phyloP scores from a whole-genome alignment of 2,329 filamentous ascomycete genomes.

The Colletotrichum nymphaeae region DNA sequence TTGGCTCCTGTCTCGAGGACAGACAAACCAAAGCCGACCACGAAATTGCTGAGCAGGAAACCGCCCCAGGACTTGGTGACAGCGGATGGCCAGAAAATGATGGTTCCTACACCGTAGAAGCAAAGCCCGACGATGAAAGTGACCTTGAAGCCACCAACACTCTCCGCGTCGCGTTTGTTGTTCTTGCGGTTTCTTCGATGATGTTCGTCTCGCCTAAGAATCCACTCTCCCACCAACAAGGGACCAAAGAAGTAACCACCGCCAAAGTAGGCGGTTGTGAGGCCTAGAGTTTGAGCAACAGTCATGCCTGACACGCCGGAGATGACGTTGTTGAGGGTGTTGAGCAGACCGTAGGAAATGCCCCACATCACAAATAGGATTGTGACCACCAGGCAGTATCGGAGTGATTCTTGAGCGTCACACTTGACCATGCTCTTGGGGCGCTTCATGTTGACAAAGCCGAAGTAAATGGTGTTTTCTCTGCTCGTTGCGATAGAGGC shows the following conservation, averaged over 20 bases:
- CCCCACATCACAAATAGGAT: slow-evolving; percentile 91
- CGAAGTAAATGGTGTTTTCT: slow-evolving; percentile 73
- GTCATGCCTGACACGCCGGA: slow-evolving; percentile 71
- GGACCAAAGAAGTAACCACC: slow-evolving; percentile 78
- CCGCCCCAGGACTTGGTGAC: slow-evolving; percentile 80
- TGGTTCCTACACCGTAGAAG: slow-evolving; percentile 81
- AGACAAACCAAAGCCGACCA: slow-evolving; percentile 81
- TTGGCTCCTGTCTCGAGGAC: slow-evolving; percentile 86
- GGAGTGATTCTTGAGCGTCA: slow-evolving; percentile 72
- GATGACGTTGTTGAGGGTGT: slow-evolving; percentile 81
- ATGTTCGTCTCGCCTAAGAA: slow-evolving; percentile 76
- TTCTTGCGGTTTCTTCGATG: slow-evolving; percentile 54
- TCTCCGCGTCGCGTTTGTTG: slow-evolving; percentile 49
- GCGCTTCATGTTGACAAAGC: slow-evolving; percentile 77
- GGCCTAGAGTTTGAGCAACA: slow-evolving; percentile 70
- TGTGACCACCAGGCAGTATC: slow-evolving; percentile 80
- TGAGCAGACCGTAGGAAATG: slow-evolving; percentile 87
- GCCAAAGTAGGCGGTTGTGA: slow-evolving; percentile 78
- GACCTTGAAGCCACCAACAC: slow-evolving; percentile 77
- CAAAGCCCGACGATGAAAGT: slow-evolving; percentile 82
- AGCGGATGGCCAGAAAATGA: slow-evolving; percentile 88
- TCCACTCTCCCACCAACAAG: slow-evolving; percentile 74
- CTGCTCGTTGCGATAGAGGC: slow-evolving; percentile 48
- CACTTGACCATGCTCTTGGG: slow-evolving; percentile 79
- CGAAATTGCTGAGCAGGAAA: slow-evolving; percentile 79